These are phyloP conservation scores for Plasmodium gallinaceum DNA, from an alignment of 169 alveolate species.

Conservation along the genomic window DNA sequence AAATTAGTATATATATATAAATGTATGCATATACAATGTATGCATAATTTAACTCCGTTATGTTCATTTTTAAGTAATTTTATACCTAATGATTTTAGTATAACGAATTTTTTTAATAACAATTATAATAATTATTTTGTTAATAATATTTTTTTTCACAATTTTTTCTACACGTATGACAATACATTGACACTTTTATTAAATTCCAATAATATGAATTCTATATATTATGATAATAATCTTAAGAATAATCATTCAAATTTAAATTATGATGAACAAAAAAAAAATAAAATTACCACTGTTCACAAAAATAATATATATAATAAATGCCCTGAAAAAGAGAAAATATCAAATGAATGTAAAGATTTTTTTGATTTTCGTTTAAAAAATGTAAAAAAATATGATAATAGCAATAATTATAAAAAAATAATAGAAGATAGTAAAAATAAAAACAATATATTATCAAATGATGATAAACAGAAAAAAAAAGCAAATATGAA, in stretches of 20 bases:
- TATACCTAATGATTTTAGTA: slow-evolving; percentile 54
- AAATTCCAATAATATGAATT: slow-evolving; percentile 26
- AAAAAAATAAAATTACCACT: too few relatives aligned
- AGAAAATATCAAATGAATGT: not conserved
- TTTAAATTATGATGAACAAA: not conserved
- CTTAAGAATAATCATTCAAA: not conserved
- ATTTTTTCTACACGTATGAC: slow-evolving; percentile 54
- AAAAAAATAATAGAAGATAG: not conserved
- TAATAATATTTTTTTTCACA: slow-evolving; percentile 54
- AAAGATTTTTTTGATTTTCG: not conserved
- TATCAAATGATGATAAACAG: not conserved
- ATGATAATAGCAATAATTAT: not conserved
- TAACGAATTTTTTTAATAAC: slow-evolving; percentile 38
- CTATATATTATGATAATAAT: slow-evolving; percentile 12
- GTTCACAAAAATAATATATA: not conserved
- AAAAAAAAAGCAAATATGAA: not conserved
- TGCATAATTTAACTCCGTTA: slow-evolving; percentile 61
- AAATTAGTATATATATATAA: slow-evolving; percentile 66
- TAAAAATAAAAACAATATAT: not conserved
- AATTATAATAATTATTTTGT: slow-evolving; percentile 54
- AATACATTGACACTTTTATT: slow-evolving; percentile 34
- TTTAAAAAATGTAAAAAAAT: not conserved
- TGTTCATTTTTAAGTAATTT: slow-evolving; percentile 32
- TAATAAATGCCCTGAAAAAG: not conserved
- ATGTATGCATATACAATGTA: slow-evolving; percentile 75